Base-by-base conservation (phyloP, 2,329 filamentous ascomycete genomes). In the Stenocarpella maydis region DNA sequence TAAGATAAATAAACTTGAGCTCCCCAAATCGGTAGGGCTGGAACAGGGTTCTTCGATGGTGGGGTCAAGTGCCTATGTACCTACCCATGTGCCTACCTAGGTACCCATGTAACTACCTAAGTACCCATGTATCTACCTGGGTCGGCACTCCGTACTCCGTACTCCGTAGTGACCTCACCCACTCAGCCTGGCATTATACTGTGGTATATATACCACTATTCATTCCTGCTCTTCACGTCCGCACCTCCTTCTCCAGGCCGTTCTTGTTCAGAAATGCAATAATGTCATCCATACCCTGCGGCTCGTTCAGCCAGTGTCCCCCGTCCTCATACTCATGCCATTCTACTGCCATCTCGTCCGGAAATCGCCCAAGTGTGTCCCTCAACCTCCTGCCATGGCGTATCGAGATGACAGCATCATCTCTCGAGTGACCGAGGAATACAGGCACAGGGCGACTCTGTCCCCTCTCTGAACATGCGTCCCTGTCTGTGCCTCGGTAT, bases 311-410 rank as follows among this genome's bases (percentile, higher is more conserved):
- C 75, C 74, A 77, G 52, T 78, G 75, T 0, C 74, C 75, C 64
- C 68, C 75, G 49, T 76, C 72, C 45, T 73, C 50, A 39, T 79
- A 79, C 26, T 78, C 77, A 2, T 72, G 72, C 74, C 74, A 78
- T 43, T 77, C 67, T 0, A 78, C 72, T 8, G 67, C n/a, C 15
- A 50, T n/a, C 9, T 47, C 9, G 2, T 21, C 47, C 1, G 55
- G 47, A 15, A 72, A 55, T 1, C 52, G 19, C 8, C 8, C 31
- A 8, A 80, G 69, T 12, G 39, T 67, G 34, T 77, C 68, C 9
- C 73, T 70, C 6, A 80, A 69, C 0, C 55, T 26, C 24, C 54
- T 69, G 6, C 77, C 76, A n/a, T 79, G 72, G 1, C 72, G 31
- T 8, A 79, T 43, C 0, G 75, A 73, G 15, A 80, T 74, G 7